Conservation (phyloP, 208 protist genomes). For the Wallacemonas rigidus region DNA sequence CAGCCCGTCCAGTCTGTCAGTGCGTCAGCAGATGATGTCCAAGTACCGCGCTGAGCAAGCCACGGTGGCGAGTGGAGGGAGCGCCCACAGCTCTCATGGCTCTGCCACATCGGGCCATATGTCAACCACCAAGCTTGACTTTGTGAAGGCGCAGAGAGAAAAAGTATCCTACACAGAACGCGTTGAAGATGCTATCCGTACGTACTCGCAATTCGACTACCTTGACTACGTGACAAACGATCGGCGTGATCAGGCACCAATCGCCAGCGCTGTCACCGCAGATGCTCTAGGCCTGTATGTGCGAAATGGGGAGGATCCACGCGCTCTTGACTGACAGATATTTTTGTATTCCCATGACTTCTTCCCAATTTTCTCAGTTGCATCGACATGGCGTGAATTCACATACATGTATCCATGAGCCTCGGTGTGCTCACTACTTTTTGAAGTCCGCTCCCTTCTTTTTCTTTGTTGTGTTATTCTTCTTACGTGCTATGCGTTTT, state of each 20-base stretch:
- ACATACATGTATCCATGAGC: neutral
- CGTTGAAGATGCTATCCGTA: conserved; percentile 45
- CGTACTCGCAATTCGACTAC: conserved; percentile 80
- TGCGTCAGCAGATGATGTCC: conserved; percentile 49
- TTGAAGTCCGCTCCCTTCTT: conserved; percentile 15
- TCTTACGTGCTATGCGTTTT: neutral
- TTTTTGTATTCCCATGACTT: no score
- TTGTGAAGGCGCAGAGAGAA: conserved; percentile 40
- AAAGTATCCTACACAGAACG: conserved; percentile 49
- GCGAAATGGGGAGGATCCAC: conserved; percentile 16
- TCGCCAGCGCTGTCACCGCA: conserved; percentile 78
- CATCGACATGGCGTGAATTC: neutral
- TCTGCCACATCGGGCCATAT: conserved; percentile 7
- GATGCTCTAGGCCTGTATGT: conserved; percentile 82
- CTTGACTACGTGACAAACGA: conserved; percentile 63
- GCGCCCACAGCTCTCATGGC: conserved; percentile 8
- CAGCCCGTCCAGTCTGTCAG: neutral
- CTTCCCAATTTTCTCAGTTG: no score
- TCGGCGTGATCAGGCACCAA: conserved; percentile 45
- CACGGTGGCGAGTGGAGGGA: conserved; percentile 9
- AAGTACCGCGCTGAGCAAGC: conserved; percentile 43
- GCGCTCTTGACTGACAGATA: neutral
- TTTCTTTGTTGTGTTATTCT: neutral
- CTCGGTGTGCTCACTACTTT: no score
- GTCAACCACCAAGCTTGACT: conserved; percentile 32